These are phyloP conservation scores for Paracamarosporium sp. DNA, from an alignment of 2,329 filamentous ascomycete species.

Conservation along the genomic window DNA sequence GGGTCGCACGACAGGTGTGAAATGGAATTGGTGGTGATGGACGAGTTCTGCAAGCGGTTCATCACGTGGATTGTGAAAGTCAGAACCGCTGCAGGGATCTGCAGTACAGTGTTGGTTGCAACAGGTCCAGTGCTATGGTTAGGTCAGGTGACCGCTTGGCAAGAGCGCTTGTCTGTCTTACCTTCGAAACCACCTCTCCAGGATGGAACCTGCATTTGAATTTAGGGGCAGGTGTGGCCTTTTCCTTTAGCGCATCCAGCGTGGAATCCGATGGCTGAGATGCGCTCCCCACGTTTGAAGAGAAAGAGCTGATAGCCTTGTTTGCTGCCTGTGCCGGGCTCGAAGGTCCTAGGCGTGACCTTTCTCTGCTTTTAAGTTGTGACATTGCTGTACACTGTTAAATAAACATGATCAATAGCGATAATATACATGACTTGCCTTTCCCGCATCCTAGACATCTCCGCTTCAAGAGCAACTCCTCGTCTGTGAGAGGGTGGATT, in stretches of 20 bases:
- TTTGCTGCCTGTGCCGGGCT: not conserved
- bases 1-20: constrained; percentile 6
- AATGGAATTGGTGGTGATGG: constrained; percentile 14
- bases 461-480: constrained; percentile 17
- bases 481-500: constrained; percentile 10
- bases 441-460: constrained; percentile 19
- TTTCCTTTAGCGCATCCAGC: not conserved
- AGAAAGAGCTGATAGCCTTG: not conserved
- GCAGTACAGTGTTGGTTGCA: constrained; percentile 13
- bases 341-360: not conserved
- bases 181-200: constrained; percentile 5
- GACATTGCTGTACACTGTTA: not conserved
- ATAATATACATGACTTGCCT: constrained; percentile 1
- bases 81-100: constrained; percentile 13
- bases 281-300: not conserved
- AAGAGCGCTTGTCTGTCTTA: not conserved
- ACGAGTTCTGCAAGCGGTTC: constrained; percentile 14
- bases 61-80: constrained; percentile 9
- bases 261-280: not conserved
- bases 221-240: not conserved
- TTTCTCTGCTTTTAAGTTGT: not conserved
- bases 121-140: constrained; percentile 16
- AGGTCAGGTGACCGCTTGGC: not conserved
- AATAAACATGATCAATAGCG: too few species aligned
- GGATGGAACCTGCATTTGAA: constrained; percentile 1